Evolutionary conservation across 1,284 basidiomycete genomes (phyloP).

Genomic region (Xerocomus nothofagi): DNA sequence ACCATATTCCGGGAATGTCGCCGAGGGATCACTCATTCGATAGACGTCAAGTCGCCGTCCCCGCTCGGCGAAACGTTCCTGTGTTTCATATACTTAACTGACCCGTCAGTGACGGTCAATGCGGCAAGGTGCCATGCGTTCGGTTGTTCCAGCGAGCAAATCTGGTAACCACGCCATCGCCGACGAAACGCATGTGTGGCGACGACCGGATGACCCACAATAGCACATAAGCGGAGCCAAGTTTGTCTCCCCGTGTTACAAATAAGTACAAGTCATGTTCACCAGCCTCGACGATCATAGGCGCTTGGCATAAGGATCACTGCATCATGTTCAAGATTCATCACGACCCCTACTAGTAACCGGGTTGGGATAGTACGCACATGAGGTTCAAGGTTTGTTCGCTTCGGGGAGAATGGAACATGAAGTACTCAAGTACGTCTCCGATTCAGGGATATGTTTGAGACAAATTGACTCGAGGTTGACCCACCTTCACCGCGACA

Average conservation of each 20-base stretch:
- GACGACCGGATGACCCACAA: not conserved
- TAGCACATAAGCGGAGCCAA: not conserved
- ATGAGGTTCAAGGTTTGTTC: constrained; percentile 13
- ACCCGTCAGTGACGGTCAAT: no score
- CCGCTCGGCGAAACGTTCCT: not conserved
- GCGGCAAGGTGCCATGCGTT: constrained; percentile 1
- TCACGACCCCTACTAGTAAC: not conserved
- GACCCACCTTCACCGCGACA: constrained; percentile 7
- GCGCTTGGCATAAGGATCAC: constrained; percentile 5
- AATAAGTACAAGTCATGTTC: not conserved
- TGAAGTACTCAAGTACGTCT: not conserved
- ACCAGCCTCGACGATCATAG: constrained; percentile 9
- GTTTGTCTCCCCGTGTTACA: not conserved
- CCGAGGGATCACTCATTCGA: no score
- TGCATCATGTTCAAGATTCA: not conserved
- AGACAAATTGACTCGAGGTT: not conserved
- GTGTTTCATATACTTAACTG: constrained; percentile 5
- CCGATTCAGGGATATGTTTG: constrained; percentile 2
- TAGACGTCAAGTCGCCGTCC: not conserved
- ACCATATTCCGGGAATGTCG: not conserved
- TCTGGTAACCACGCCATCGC: not conserved
- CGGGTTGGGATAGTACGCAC: constrained; percentile 1
- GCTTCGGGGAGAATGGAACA: constrained; percentile 1
- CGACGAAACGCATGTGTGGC: constrained; percentile 1
- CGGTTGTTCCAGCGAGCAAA: not conserved